Conservation (phyloP, 1,284 basidiomycete genomes). For the Sporisorium reilianum region DNA sequence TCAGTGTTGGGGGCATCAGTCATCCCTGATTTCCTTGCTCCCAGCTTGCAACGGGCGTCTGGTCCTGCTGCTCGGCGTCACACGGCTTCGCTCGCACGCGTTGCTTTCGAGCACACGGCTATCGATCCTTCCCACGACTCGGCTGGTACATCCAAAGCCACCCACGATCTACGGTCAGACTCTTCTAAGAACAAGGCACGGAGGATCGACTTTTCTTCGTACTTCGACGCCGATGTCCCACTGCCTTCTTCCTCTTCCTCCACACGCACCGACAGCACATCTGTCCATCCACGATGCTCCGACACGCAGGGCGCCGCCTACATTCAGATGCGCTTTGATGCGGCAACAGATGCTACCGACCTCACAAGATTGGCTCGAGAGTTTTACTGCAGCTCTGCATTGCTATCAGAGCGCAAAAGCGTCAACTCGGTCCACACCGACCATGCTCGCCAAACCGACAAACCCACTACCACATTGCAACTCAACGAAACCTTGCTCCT, state of each 20-base stretch:
- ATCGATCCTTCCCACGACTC: not conserved
- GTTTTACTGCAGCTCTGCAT: conserved; percentile 5
- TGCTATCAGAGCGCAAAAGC: conserved; percentile 11
- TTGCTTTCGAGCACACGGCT: not conserved
- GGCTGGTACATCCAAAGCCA: not conserved
- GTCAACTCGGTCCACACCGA: not conserved
- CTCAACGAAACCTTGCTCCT: conserved; percentile 27
- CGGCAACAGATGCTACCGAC: not conserved
- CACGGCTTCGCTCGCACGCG: conserved; percentile 11
- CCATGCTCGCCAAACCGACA: not conserved
- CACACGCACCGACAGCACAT: not conserved
- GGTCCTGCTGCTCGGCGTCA: conserved; percentile 1
- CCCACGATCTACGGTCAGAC: not conserved
- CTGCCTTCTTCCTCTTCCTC: not conserved
- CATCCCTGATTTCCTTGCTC: conserved; percentile 31
- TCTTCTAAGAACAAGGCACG: not conserved
- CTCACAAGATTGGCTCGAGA: conserved; percentile 1
- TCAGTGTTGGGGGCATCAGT: not conserved
- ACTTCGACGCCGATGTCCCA: conserved; percentile 13
- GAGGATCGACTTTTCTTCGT: conserved; percentile 8
- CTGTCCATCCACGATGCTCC: too few species aligned
- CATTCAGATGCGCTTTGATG: not conserved
- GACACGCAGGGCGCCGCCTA: not conserved
- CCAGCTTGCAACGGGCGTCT: not conserved
- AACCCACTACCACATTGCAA: not conserved